These are phyloP conservation scores for Eutreptiella sp. DNA, from an alignment of 208 protist genomes.

Conservation along the genomic window DNA sequence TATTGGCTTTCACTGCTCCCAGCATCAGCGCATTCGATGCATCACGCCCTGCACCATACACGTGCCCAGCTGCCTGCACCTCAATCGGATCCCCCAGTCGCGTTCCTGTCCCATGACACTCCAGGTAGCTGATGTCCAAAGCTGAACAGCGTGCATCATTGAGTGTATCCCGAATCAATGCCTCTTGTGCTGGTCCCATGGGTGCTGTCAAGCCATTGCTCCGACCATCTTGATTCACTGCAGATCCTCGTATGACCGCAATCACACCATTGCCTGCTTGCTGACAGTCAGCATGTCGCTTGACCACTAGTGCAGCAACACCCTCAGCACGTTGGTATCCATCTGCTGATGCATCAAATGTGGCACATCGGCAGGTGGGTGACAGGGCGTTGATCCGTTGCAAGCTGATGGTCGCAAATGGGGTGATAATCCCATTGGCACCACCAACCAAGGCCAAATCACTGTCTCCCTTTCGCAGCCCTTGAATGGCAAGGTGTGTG, in stretches of 20 bases:
- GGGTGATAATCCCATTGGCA: no score
- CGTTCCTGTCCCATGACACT: slow-evolving; percentile 49
- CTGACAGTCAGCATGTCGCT: slow-evolving; percentile 23
- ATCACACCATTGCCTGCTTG: slow-evolving; percentile 8
- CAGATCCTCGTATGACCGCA: slow-evolving; percentile 33
- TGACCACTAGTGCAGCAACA: slow-evolving; percentile 45
- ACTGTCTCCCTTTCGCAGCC: slow-evolving; percentile 25
- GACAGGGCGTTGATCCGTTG: slow-evolving; percentile 40
- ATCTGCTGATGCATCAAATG: slow-evolving; percentile 56
- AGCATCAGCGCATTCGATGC: slow-evolving; percentile 21
- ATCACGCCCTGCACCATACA: slow-evolving; percentile 6
- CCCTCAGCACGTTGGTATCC: slow-evolving; percentile 65
- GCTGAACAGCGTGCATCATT: slow-evolving; percentile 12
- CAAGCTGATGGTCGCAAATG: no score
- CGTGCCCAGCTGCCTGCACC: slow-evolving; percentile 11
- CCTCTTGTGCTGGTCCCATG: slow-evolving; percentile 36
- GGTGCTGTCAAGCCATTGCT: slow-evolving; percentile 32
- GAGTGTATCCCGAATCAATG: slow-evolving; percentile 27
- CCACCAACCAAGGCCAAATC: slow-evolving; percentile 17
- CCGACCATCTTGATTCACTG: slow-evolving; percentile 51
- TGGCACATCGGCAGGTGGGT: slow-evolving; percentile 45
- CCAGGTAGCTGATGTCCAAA: slow-evolving; percentile 38
- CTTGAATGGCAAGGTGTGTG: slow-evolving; percentile 41
- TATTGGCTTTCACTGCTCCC: slow-evolving; percentile 35
- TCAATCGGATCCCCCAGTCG: slow-evolving; percentile 48